Conservation (phyloP, 140 eudicot genomes). For the Anethum foeniculum region DNA sequence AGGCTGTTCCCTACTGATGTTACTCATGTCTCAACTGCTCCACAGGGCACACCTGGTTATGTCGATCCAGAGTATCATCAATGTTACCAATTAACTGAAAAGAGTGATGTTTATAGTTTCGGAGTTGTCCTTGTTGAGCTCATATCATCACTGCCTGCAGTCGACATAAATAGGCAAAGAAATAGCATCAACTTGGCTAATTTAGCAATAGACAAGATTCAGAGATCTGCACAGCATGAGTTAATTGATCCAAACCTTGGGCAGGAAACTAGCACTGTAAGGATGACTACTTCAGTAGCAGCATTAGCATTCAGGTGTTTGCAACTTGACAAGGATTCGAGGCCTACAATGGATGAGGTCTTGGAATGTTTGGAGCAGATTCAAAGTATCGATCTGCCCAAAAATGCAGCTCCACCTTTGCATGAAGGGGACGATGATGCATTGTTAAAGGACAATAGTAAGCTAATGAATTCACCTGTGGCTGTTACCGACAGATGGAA, state of each 20-base stretch:
- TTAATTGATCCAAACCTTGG: constrained; percentile 44
- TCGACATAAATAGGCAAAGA: constrained; percentile 56
- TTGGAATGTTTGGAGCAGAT: constrained; percentile 40
- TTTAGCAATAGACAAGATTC: constrained; percentile 59
- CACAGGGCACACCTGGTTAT: constrained; percentile 86
- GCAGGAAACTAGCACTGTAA: constrained; percentile 31
- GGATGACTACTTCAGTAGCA: constrained; percentile 58
- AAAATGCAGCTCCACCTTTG: constrained; percentile 17
- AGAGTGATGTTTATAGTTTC: constrained; percentile 77
- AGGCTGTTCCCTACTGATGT: constrained; percentile 61
- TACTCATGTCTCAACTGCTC: constrained; percentile 72
- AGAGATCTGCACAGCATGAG: constrained; percentile 29
- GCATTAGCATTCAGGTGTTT: constrained; percentile 65
- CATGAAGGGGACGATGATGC: constrained; percentile 20
- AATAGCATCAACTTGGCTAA: constrained; percentile 63
- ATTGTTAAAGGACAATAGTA: constrained; percentile 15
- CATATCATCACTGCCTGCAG: constrained; percentile 78
- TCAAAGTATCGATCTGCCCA: constrained; percentile 15
- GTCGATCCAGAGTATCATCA: constrained; percentile 76
- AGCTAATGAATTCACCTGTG: constrained; percentile 19
- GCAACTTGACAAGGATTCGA: constrained; percentile 50
- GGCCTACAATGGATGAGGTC: constrained; percentile 68
- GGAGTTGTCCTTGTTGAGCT: constrained; percentile 78
- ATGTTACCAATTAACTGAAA: constrained; percentile 60
- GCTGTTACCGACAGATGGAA: constrained; percentile 27